These are phyloP conservation scores for Chaetomium cochliodes DNA, from an alignment of 495 filamentous ascomycete species.

Conservation along the genomic window DNA sequence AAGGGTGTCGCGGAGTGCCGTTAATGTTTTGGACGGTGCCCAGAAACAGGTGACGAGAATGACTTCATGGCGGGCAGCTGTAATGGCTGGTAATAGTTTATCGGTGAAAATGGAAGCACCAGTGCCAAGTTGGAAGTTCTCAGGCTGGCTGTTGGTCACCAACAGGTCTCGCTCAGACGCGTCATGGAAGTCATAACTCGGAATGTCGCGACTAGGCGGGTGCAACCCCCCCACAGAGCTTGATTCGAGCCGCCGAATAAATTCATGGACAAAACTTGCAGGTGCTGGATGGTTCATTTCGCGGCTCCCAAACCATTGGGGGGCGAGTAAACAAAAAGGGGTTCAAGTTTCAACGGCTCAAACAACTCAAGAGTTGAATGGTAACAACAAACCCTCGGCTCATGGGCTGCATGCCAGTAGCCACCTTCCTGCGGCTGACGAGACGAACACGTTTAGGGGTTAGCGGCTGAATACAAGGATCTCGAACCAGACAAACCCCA, in stretches of 20 bases:
- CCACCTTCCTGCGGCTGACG: slow-evolving; percentile 5
- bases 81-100: slow-evolving; percentile 55
- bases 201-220: slow-evolving; percentile 19
- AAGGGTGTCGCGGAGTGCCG: slow-evolving; percentile 50
- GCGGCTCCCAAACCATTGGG: not conserved
- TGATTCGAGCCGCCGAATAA: slow-evolving; percentile 25
- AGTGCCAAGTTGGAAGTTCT: slow-evolving; percentile 56
- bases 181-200: slow-evolving; percentile 25
- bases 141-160: slow-evolving; percentile 45
- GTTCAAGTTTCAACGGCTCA: no score
- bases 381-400: no score
- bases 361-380: no score
- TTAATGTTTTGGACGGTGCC: slow-evolving; percentile 57
- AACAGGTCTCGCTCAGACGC: slow-evolving; percentile 39
- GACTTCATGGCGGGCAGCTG: slow-evolving; percentile 57
- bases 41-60: slow-evolving; percentile 78
- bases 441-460: not conserved
- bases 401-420: not conserved
- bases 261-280: slow-evolving; percentile 29
- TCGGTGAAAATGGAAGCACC: slow-evolving; percentile 55
- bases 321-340: not conserved
- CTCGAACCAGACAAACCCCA: not conserved
- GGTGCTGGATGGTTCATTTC: slow-evolving; percentile 16
- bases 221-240: not conserved
- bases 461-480: slow-evolving; percentile 8